Conservation (phyloP, 495 filamentous ascomycete genomes). For the Xylaria sp. region DNA sequence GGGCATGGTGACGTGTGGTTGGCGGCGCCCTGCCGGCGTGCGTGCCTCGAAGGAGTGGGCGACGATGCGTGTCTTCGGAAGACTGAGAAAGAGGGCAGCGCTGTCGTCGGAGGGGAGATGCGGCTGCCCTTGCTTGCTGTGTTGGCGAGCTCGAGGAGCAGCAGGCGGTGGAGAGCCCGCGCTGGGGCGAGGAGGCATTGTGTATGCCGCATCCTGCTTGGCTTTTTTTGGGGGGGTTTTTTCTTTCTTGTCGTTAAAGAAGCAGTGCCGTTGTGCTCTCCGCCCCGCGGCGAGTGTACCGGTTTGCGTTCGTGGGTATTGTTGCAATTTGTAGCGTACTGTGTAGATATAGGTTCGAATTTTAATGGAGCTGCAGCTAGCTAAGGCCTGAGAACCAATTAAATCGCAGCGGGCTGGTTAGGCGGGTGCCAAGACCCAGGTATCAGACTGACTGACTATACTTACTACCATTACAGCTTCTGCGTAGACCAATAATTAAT, state of each 20-base stretch:
- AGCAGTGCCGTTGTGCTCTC: not conserved
- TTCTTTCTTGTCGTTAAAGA: no score
- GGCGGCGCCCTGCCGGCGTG: no score
- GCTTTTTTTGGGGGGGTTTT: not conserved
- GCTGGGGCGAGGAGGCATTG: slow-evolving; percentile 36
- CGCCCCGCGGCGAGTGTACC: not conserved
- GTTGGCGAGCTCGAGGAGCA: slow-evolving; percentile 33
- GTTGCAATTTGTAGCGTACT: not conserved
- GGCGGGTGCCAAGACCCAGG: slow-evolving; percentile 9
- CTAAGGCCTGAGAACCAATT: slow-evolving; percentile 31
- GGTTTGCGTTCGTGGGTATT: not conserved
- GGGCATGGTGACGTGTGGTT: not conserved
- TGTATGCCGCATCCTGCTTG: slow-evolving; percentile 30
- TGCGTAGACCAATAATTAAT: not conserved
- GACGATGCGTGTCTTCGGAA: not conserved
- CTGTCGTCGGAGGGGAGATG: slow-evolving; percentile 3
- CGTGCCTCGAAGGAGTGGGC: not conserved
- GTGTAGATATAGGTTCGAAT: not conserved
- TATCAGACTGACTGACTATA: not conserved
- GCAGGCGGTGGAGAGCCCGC: slow-evolving; percentile 36
- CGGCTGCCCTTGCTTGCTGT: slow-evolving; percentile 4
- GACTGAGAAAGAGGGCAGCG: not conserved
- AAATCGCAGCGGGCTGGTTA: slow-evolving; percentile 15
- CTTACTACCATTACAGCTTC: not conserved
- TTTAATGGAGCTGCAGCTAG: slow-evolving; percentile 26